These are phyloP conservation scores for Monosporascus sp. DNA, from an alignment of 2,329 filamentous ascomycete genomes.

Conservation along the genomic window DNA sequence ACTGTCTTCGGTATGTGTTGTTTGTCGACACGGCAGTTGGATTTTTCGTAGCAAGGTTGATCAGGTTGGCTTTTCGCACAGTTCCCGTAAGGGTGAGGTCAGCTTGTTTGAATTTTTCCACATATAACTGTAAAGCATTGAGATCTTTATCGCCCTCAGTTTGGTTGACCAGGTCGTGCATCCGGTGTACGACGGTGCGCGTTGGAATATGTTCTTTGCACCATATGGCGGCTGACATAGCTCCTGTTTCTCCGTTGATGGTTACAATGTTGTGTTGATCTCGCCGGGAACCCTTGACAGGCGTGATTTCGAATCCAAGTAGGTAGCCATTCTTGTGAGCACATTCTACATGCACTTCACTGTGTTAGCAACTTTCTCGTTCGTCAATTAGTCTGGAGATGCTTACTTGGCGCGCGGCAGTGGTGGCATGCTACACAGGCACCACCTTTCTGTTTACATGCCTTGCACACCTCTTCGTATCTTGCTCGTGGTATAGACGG, in stretches of 20 bases:
- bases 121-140: conserved; percentile 81
- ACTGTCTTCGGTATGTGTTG: conserved; percentile 48
- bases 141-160: conserved; percentile 38
- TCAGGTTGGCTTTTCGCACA: conserved; percentile 82
- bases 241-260: conserved; percentile 73
- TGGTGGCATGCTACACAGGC: conserved; percentile 80
- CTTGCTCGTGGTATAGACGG: conserved; percentile 68
- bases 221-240: conserved; percentile 82
- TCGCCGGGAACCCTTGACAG: conserved; percentile 81
- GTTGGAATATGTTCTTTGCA: conserved; percentile 80
- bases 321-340: conserved; percentile 77
- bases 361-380: conserved; percentile 19
- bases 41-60: conserved; percentile 58
- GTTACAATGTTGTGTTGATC: conserved; percentile 77
- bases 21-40: conserved; percentile 34
- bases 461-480: conserved; percentile 75
- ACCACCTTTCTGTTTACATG: conserved; percentile 70
- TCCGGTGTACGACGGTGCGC: conserved; percentile 69
- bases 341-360: conserved; percentile 78
- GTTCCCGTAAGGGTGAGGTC: conserved; percentile 87
- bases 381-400: background rate
- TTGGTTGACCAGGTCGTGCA: conserved; percentile 70
- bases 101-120: conserved; percentile 88
- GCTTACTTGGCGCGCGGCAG: conserved; percentile 52
- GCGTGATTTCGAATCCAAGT: conserved; percentile 84